Conservation (phyloP, 2,329 filamentous ascomycete genomes). For the Chrysosporium queenslandicum region DNA sequence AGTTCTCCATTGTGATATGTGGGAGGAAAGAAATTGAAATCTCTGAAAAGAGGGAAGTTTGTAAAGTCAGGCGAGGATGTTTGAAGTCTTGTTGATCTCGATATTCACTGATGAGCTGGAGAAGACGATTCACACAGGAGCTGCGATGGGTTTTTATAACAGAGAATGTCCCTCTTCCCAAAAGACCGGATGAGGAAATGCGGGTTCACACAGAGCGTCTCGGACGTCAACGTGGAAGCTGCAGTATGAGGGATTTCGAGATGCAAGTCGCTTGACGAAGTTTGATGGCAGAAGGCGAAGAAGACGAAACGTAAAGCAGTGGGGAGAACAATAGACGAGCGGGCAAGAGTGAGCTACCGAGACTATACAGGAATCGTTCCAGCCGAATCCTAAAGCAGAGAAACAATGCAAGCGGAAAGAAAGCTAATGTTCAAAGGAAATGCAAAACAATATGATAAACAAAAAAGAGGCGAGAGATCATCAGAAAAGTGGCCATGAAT, state of each 20-base stretch:
- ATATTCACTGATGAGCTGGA: background rate
- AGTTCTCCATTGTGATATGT: constrained; percentile 11
- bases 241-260: constrained; percentile 6
- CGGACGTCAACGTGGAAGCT: background rate
- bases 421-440: background rate
- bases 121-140: background rate
- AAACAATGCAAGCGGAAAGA: constrained; percentile 8
- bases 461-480: background rate
- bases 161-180: background rate
- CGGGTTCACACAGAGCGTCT: background rate
- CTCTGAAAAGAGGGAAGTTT: constrained; percentile 3
- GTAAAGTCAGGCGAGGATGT: background rate
- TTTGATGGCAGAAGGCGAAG: background rate
- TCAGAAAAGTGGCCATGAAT: background rate
- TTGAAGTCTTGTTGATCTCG: background rate
- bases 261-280: background rate
- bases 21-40: constrained; percentile 6
- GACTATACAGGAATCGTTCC: constrained; percentile 4
- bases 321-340: background rate
- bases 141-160: background rate
- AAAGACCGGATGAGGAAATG: background rate
- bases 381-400: constrained; percentile 7
- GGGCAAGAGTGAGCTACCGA: background rate
- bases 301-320: background rate
- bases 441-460: background rate